A percentile compares a stretch with the other conserved stretches of the same genome.
Evolutionary conservation across 208 protist genomes (phyloP).

Genomic region (Perkinsela sp.): DNA sequence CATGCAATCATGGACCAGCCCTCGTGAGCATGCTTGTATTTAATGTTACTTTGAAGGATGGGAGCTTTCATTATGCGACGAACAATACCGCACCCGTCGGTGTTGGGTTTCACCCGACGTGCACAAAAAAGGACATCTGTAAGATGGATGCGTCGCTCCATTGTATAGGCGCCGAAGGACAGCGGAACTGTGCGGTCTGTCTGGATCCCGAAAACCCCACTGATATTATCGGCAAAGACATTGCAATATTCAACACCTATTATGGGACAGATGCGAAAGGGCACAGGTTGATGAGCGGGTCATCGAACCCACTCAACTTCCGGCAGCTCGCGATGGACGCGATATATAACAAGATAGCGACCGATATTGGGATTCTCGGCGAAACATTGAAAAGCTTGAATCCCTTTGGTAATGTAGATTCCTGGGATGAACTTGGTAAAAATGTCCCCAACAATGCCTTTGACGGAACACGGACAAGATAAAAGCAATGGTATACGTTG

Average conservation of each 20-base stretch:
- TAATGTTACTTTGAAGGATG: constrained; percentile 4
- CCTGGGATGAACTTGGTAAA: no score
- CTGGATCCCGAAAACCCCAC: not conserved
- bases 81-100: constrained; percentile 3
- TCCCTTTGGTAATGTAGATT: no score
- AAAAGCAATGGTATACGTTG: no score
- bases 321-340: constrained; percentile 3
- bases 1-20: not conserved
- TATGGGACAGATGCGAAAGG: constrained; percentile 4
- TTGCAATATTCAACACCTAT: constrained; percentile 3
- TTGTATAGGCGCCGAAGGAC: constrained; percentile 2
- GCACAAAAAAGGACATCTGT: constrained; percentile 3
- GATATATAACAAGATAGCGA: constrained; percentile 1
- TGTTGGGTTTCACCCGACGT: constrained; percentile 4
- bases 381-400: not conserved
- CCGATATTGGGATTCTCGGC: not conserved
- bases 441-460: no score
- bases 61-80: constrained; percentile 3
- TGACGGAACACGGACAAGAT: no score
- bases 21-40: constrained; percentile 5
- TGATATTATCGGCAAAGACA: constrained; percentile 2
- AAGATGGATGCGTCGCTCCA: constrained; percentile 1
- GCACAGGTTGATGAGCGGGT: constrained; percentile 3
- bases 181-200: constrained; percentile 4
- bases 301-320: constrained; percentile 7